Conservation (phyloP, 805 yeast species). For the Myxozyma melibiosi region DNA sequence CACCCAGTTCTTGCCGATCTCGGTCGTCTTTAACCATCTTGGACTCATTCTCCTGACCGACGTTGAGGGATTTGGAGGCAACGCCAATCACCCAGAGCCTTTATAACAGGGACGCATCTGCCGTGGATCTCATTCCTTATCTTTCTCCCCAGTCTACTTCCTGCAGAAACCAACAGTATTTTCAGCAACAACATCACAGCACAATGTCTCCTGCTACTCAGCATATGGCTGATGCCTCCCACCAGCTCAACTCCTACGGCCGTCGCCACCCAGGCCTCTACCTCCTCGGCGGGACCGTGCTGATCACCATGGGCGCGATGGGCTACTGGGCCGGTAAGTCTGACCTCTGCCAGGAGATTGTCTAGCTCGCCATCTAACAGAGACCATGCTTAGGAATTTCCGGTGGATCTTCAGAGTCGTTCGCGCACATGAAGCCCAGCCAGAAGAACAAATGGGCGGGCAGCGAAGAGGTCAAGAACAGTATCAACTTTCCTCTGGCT, state of each 20-base stretch:
- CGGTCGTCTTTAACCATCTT: too few relatives aligned
- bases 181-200: neutral
- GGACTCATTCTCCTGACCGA: too few relatives aligned
- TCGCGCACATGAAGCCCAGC: neutral
- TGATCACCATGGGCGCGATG: slow-evolving; percentile 16
- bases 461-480: neutral
- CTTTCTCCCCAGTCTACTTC: neutral
- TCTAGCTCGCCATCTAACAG: too few relatives aligned
- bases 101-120: too few relatives aligned
- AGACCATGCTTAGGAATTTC: slow-evolving; percentile 6
- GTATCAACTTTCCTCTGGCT: too few relatives aligned
- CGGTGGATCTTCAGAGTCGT: slow-evolving; percentile 14
- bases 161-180: neutral
- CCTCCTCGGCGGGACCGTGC: slow-evolving; percentile 17
- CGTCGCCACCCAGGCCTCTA: slow-evolving; percentile 29
- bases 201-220: slow-evolving; percentile 8
- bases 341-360: neutral
- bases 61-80: too few relatives aligned
- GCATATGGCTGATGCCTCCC: neutral
- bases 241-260: slow-evolving; percentile 17
- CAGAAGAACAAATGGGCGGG: slow-evolving; percentile 1
- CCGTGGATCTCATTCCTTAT: neutral
- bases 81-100: too few relatives aligned
- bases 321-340: slow-evolving; percentile 29
- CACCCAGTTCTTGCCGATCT: too few relatives aligned